A percentile compares a stretch with the other conserved stretches of the same genome.
Conservation (phyloP, 805 yeast species). For the Wickerhamiella lipophila region DNA sequence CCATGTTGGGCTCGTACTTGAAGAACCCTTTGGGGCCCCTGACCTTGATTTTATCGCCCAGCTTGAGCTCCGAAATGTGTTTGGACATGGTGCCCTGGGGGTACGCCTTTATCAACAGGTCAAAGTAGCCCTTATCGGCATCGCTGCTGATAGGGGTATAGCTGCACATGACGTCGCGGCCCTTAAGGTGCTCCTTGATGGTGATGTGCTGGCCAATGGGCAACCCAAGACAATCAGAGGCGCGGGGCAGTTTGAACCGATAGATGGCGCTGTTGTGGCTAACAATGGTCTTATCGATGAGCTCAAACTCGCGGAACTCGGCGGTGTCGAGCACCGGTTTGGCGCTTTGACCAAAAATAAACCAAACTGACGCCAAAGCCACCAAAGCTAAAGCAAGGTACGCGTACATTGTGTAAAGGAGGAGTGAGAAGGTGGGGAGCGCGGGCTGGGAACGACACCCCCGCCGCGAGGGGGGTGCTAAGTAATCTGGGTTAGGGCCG, state of each 20-base stretch:
- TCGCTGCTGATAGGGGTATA: conserved; percentile 76
- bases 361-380: neutral
- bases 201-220: conserved; percentile 93
- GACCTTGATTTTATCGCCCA: conserved; percentile 63
- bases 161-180: conserved; percentile 69
- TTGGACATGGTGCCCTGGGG: conserved; percentile 76
- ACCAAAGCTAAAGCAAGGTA: neutral
- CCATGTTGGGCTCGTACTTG: conserved; percentile 70
- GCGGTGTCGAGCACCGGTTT: conserved; percentile 46
- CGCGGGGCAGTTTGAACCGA: conserved; percentile 69
- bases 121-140: conserved; percentile 68
- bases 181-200: conserved; percentile 61
- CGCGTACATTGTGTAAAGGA: neutral
- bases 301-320: conserved; percentile 62
- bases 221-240: conserved; percentile 64
- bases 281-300: conserved; percentile 60
- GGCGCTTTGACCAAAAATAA: conserved; percentile 11
- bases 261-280: conserved; percentile 69
- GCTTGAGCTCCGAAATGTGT: conserved; percentile 51
- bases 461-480: too few relatives aligned
- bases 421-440: neutral
- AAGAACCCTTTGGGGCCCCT: conserved; percentile 82
- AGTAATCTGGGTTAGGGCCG: too few relatives aligned
- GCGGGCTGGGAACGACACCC: too few relatives aligned
- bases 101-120: conserved; percentile 70